Evolutionary conservation across 306 rosid genomes (phyloP), one percentile per base, ranked within the genome.

Genomic region (Quercus variabilis): DNA sequence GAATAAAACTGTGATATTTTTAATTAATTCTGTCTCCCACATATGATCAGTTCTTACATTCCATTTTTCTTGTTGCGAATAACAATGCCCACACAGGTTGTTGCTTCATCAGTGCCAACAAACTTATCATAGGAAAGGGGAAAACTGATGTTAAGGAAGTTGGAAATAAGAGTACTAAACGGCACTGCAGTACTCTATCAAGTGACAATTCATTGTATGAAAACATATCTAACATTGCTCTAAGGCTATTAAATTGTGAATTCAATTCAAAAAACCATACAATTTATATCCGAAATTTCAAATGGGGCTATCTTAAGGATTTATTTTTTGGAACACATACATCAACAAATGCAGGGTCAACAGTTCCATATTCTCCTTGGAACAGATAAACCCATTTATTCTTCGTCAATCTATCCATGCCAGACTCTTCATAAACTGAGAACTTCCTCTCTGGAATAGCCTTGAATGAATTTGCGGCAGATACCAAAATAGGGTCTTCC

Each of bases 71-170:
- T 92, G 58, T 26, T 1, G 28, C 92, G 86, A 64, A 94, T 88
- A 79, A 86, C 97, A 80, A 94, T 69, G 69, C 97, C 92, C 17
- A 94, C 90, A 62, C 98, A 94, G 5, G 97, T 94, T 35, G 98
- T 94, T 82, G 97, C 98, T 90, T 92, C 98, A 83, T 94, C 97
- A 30, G 97, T 92, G 87, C 98, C 98, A 83, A 87, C 88, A 87
- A 78, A 91, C 97, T 94, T 76, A 84, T 19, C 69, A 76, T 13
- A 17, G n/a, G 28, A 49, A 62, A 20, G 59, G 70, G 78, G 78
- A 69, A 28, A 71, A 55, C 11, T 21, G 6, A 76, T 41, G 67
- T 79, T 17, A 19, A 31, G 56, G 7, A 7, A 14, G 65, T 13
- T 28, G 46, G 19, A 77, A 74, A 52, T 28, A 17, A 6, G 21